phyloP scores from a whole-genome alignment of 495 filamentous ascomycete species.

The Thozetella sp. region DNA sequence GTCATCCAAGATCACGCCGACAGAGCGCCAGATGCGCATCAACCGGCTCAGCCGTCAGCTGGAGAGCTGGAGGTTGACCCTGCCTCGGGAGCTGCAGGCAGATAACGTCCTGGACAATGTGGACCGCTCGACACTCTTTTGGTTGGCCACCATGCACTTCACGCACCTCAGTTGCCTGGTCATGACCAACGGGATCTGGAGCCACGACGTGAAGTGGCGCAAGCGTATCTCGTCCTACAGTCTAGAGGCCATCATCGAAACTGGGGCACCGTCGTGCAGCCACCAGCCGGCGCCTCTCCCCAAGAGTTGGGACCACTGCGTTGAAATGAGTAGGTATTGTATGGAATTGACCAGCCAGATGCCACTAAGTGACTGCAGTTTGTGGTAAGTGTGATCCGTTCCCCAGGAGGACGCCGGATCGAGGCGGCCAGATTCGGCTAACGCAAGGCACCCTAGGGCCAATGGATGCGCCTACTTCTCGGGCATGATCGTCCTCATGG shows the following conservation, averaged over 20 bases:
- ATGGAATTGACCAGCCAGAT: slow-evolving; percentile 14
- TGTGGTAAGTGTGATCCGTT: slow-evolving; percentile 21
- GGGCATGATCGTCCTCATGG: slow-evolving; percentile 23
- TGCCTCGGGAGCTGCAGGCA: slow-evolving; percentile 20
- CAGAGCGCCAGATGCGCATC: slow-evolving; percentile 17
- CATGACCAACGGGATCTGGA: slow-evolving; percentile 25
- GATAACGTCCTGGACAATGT: slow-evolving; percentile 16
- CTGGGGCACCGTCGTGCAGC: slow-evolving; percentile 10
- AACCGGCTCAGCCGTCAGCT: slow-evolving; percentile 16
- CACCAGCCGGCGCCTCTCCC: slow-evolving; percentile 17
- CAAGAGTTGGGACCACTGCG: slow-evolving; percentile 19
- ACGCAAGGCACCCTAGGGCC: slow-evolving; percentile 11
- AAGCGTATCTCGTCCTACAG: slow-evolving; percentile 11
- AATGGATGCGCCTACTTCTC: slow-evolving; percentile 28
- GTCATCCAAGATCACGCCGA: slow-evolving; percentile 16
- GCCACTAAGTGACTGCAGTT: slow-evolving; percentile 17
- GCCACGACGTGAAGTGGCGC: slow-evolving; percentile 22
- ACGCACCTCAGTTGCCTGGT: slow-evolving; percentile 22
- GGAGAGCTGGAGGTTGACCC: slow-evolving; percentile 21
- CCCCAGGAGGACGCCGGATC: background rate
- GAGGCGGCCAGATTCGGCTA: background rate
- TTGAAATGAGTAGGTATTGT: slow-evolving; percentile 20
- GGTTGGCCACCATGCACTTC: slow-evolving; percentile 23
- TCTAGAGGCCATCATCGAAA: slow-evolving; percentile 6
- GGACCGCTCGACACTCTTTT: slow-evolving; percentile 13